Evolutionary conservation across 768 basidiomycete genomes (phyloP).

Genomic region (Lentinula detonsa): DNA sequence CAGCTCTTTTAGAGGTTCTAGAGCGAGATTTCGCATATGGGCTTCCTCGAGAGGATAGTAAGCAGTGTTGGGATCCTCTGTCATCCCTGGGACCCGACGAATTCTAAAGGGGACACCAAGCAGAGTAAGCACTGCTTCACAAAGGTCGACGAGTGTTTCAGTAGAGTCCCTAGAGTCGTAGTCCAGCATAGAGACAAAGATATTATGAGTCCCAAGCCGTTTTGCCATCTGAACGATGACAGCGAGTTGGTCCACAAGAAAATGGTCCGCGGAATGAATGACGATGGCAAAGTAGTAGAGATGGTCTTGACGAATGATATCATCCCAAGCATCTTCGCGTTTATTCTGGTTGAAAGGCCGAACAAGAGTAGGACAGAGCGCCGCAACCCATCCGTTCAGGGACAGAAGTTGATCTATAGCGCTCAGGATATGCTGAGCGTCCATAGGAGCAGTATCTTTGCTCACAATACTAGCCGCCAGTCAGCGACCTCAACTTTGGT

Average conservation of each 20-base stretch:
- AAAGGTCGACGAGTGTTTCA: slow-evolving; percentile 88
- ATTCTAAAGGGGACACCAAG: slow-evolving; percentile 93
- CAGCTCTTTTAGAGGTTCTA: slow-evolving; percentile 88
- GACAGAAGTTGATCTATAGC: slow-evolving; percentile 93
- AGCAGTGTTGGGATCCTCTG: slow-evolving; percentile 74
- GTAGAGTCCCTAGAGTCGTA: slow-evolving; percentile 95
- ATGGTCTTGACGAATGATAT: slow-evolving; percentile 75
- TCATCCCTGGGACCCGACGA: slow-evolving; percentile 89
- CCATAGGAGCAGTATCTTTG: slow-evolving; percentile 81
- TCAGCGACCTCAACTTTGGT: background rate
- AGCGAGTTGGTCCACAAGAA: slow-evolving; percentile 96
- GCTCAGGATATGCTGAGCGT: slow-evolving; percentile 82
- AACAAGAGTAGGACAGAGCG: slow-evolving; percentile 85
- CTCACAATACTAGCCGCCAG: slow-evolving; percentile 56
- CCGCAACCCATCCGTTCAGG: slow-evolving; percentile 97
- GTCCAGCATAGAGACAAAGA: slow-evolving; percentile 98
- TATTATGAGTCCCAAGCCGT: slow-evolving; percentile 79
- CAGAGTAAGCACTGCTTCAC: slow-evolving; percentile 90
- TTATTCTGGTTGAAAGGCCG: slow-evolving; percentile 95
- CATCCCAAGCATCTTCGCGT: slow-evolving; percentile 81
- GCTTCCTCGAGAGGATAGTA: slow-evolving; percentile 98
- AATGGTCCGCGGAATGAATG: slow-evolving; percentile 98
- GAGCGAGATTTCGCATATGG: slow-evolving; percentile 84
- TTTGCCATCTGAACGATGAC: slow-evolving; percentile 95
- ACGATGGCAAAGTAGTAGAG: slow-evolving; percentile 94